Conservation (phyloP, 805 yeast species). For the Wickerhamomyces subpelliculosus region DNA sequence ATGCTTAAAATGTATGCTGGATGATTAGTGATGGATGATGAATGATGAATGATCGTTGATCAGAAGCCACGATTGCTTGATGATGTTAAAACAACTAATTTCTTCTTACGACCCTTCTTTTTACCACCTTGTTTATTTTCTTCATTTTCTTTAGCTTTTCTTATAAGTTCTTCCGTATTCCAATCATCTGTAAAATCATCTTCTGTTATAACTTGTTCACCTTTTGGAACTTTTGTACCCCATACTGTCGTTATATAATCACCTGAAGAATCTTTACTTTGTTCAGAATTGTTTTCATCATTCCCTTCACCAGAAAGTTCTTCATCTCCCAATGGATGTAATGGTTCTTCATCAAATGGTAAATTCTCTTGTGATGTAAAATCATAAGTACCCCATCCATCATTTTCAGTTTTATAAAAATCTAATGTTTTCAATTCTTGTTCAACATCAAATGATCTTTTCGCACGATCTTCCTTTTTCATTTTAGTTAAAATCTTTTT, state of each 20-base stretch:
- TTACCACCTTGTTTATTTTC: background rate
- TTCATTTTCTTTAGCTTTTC: constrained; percentile 10
- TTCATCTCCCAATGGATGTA: constrained; percentile 23
- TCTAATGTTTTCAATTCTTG: constrained; percentile 52
- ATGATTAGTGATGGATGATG: background rate
- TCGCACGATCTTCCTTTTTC: constrained; percentile 54
- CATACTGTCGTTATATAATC: constrained; percentile 54
- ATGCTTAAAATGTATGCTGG: too few species aligned
- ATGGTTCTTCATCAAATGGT: constrained; percentile 25
- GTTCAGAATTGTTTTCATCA: constrained; percentile 1
- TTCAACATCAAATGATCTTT: constrained; percentile 46
- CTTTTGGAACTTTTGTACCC: constrained; percentile 52
- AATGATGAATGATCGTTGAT: background rate
- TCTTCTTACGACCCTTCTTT: constrained; percentile 16
- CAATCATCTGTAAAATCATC: constrained; percentile 28
- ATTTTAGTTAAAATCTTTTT: constrained; percentile 41
- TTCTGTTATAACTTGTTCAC: constrained; percentile 17
- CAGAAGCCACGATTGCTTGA: constrained; percentile 3
- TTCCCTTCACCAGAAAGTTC: constrained; percentile 6
- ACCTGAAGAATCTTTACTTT: constrained; percentile 11
- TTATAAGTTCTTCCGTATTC: constrained; percentile 19
- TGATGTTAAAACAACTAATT: constrained; percentile 11
- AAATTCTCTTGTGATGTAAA: constrained; percentile 5
- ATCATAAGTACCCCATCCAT: constrained; percentile 30
- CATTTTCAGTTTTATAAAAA: constrained; percentile 54